These are phyloP conservation scores for Pseudoscleropodium purum DNA, from an alignment of 225 moss, liverwort and hornwort genomes.

Conservation along the genomic window DNA sequence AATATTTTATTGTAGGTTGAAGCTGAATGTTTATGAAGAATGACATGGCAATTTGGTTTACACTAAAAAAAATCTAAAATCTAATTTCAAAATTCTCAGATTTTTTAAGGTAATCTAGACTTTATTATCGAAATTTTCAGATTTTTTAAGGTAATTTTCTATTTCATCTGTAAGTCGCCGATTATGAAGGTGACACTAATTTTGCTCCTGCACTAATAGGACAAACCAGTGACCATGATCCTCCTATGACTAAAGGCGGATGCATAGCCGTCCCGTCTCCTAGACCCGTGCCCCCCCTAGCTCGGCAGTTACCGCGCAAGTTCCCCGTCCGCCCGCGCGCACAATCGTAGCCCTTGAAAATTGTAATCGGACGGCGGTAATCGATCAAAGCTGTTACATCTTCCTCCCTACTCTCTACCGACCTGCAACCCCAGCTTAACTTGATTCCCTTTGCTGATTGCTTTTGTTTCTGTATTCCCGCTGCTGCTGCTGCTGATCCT, in stretches of 20 bases:
- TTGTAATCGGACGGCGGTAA: not conserved
- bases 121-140: not conserved
- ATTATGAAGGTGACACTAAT: not conserved
- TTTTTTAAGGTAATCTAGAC: not conserved
- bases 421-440: not conserved
- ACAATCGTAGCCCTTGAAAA: not conserved
- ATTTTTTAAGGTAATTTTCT: not conserved
- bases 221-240: too few species aligned
- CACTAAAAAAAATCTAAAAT: not conserved
- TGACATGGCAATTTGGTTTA: too few species aligned
- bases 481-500: not conserved
- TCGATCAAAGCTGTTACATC: conserved; percentile 1
- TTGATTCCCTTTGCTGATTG: not conserved
- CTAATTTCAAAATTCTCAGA: not conserved
- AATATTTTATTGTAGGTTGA: not conserved
- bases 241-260: not conserved
- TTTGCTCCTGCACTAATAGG: not conserved
- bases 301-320: conserved; percentile 9
- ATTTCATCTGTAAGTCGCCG: not conserved
- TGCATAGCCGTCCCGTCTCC: not conserved
- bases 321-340: not conserved
- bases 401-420: conserved; percentile 13
- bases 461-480: not conserved
- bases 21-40: not conserved
- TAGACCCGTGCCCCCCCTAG: not conserved